Evolutionary conservation across 441 rosid species (phyloP), one percentile per base, ranked within the genome.

Genomic region (Brassica balearica): DNA sequence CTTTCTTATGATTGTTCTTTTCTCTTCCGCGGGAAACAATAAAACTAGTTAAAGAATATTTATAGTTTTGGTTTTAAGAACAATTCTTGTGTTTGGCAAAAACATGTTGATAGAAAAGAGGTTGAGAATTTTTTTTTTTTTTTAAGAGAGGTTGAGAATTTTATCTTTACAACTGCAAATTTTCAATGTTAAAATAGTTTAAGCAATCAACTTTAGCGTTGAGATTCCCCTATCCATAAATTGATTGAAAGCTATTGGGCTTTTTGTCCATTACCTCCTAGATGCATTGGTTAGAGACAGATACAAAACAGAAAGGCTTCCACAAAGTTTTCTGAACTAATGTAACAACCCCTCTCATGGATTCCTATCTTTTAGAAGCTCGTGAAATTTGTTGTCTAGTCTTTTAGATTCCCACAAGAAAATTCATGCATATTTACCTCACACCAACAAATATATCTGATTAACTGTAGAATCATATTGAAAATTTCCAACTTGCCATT

Each of bases 201-300:
- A 32, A 32, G 20, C 48, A 53, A 64, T 77, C 71, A 56, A 69
- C 48, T 64, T n/a, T 25, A 65, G 81, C 38, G 72, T 71, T 77
- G 67, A 71, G 68, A 65, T 77, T 77, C 80, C 15, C 36, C 19
- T 17, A 11, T 55, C 71, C 25, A 65, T 11, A 29, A 17, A 23
- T 27, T 41, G 8, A 27, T 2, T 58, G 72, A 71, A 55, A 71
- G 80, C 67, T 15, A 71, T 38, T 17, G 71, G 48, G 34, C 34
- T 29, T 29, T 29, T 29, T 29, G 34, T 29, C 34, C 34, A 29
- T 29, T 72, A 59, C 43, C 23, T 72, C 8, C 77, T 65, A 65
- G 32, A 65, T 65, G 53, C 68, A 71, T 65, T 65, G 68, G 68
- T 65, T 70, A 56, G 25, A 27, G 62, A 77, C 81, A 71, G n/a